A percentile compares a stretch with the other conserved stretches of the same genome.
Evolutionary conservation across 352 stramenopile genomes (phyloP).

Genomic region (Aphanomyces cochlioides): DNA sequence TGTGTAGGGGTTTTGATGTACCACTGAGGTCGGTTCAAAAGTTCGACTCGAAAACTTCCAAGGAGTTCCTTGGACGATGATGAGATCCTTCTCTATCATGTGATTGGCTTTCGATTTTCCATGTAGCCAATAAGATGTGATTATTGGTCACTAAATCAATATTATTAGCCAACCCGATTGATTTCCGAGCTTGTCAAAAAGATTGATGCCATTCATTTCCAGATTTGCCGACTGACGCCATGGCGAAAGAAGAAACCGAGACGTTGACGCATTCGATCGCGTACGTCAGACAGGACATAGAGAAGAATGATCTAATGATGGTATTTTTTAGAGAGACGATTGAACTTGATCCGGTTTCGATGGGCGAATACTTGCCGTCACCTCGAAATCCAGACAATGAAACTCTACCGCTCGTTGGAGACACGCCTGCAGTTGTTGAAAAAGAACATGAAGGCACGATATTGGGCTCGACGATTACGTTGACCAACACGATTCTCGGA

Average conservation of each 20-base stretch:
- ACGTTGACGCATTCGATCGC: too few relatives aligned
- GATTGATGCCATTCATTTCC: not conserved
- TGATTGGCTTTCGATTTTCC: constrained; percentile 6
- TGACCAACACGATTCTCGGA: constrained; percentile 74
- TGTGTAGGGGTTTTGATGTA: too few relatives aligned
- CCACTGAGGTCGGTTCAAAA: too few relatives aligned
- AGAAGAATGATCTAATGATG: too few relatives aligned
- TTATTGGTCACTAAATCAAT: not conserved
- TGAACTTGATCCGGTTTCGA: constrained; percentile 51
- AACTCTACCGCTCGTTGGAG: constrained; percentile 31
- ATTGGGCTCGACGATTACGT: constrained; percentile 62
- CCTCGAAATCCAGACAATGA: constrained; percentile 38
- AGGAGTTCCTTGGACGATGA: not conserved
- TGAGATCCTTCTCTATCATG: not conserved
- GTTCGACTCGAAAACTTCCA: too few relatives aligned
- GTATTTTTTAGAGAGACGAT: not conserved
- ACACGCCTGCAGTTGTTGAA: constrained; percentile 11
- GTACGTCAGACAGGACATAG: too few relatives aligned
- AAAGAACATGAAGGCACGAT: constrained; percentile 40
- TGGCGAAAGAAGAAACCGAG: not conserved
- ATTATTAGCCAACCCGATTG: not conserved
- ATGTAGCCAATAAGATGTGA: not conserved
- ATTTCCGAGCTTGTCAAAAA: not conserved
- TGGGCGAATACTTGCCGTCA: constrained; percentile 74
- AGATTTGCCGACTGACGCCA: not conserved